Evolutionary conservation across 768 basidiomycete species (phyloP).

Genomic region (Pleurotus citrinopileatus): DNA sequence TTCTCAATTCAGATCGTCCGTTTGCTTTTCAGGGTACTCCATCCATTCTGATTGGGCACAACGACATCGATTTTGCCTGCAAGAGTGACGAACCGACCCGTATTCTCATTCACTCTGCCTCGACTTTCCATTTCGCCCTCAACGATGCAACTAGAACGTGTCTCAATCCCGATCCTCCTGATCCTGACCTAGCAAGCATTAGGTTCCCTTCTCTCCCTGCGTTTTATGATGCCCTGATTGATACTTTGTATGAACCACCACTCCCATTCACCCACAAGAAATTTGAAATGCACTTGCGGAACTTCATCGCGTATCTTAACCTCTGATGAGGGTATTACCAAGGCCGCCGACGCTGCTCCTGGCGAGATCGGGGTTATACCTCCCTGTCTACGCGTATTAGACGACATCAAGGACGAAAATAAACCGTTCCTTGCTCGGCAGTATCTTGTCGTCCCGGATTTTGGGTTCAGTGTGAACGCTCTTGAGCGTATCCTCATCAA

Average conservation of each 20-base stretch:
- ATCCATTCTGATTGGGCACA: neutral
- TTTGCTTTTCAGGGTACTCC: neutral
- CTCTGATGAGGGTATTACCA: neutral
- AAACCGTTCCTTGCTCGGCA: neutral
- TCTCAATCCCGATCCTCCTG: slow-evolving; percentile 13
- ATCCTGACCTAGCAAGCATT: slow-evolving; percentile 1
- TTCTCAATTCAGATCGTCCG: neutral
- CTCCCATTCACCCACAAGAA: neutral
- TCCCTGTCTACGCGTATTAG: neutral
- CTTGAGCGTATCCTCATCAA: neutral
- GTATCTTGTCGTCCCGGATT: neutral
- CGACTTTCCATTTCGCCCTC: slow-evolving; percentile 13
- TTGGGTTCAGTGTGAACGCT: neutral
- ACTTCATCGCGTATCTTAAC: neutral
- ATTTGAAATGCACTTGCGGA: neutral
- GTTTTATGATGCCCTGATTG: slow-evolving; percentile 2
- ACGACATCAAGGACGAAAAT: slow-evolving; percentile 1
- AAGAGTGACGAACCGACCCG: slow-evolving; percentile 8
- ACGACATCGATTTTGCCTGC: neutral
- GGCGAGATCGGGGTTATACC: neutral
- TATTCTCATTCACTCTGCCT: slow-evolving; percentile 15
- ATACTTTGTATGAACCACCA: neutral
- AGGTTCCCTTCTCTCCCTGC: slow-evolving; percentile 14
- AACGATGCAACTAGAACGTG: slow-evolving; percentile 13
- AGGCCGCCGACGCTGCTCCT: neutral